These are phyloP conservation scores for Trebouxia sp. DNA, from an alignment of 139 green algal species.

Conservation along the genomic window DNA sequence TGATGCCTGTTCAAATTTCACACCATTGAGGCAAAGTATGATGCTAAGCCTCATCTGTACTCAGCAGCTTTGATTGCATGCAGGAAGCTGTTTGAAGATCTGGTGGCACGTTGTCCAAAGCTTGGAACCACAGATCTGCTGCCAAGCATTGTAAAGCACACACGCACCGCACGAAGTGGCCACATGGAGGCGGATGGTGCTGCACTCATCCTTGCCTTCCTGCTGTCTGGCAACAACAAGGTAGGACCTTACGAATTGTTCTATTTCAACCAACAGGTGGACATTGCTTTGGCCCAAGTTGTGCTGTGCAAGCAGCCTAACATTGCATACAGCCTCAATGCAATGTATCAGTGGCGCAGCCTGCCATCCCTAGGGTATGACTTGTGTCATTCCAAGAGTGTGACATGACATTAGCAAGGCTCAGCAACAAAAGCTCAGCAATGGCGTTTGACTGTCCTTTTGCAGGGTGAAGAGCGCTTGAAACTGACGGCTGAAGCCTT, in stretches of 20 bases:
- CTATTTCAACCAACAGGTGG: no score
- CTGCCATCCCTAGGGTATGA: not conserved
- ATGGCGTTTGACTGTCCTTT: no score
- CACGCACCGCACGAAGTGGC: not conserved
- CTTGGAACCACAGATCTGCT: not conserved
- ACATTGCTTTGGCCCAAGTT: no score
- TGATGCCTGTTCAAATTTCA: no score
- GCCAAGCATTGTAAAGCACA: not conserved
- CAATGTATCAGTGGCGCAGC: no score
- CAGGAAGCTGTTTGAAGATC: conserved; percentile 8
- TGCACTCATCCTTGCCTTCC: not conserved
- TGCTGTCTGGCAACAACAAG: conserved; percentile 3
- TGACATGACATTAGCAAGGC: not conserved
- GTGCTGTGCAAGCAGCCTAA: no score
- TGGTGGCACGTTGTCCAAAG: not conserved
- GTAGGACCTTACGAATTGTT: no score
- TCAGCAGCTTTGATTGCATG: not conserved
- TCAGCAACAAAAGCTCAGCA: no score
- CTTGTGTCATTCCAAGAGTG: not conserved
- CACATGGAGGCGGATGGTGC: not conserved
- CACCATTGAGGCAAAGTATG: no score
- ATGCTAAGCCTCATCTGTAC: no score
- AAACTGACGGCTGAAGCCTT: not conserved
- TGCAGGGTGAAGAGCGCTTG: not conserved
- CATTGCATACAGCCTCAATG: no score